phyloP scores from a whole-genome alignment of 495 filamentous ascomycete genomes.

The Talaromyces liani region DNA sequence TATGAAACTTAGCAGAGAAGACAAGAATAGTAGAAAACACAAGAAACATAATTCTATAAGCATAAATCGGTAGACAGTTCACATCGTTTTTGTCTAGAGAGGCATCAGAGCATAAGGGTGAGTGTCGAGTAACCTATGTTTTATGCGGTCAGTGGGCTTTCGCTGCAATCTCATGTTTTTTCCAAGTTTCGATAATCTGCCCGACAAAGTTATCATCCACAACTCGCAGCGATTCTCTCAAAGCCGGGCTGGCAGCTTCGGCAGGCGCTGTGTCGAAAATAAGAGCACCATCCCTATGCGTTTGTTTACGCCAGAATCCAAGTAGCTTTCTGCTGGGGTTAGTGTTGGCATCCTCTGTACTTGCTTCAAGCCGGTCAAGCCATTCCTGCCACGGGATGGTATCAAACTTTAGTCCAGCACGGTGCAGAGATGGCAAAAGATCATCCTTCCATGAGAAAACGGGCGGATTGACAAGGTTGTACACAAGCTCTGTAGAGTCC shows the following conservation, averaged over 20 bases:
- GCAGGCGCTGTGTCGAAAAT: too few species aligned
- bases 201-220: too few species aligned
- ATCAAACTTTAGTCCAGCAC: slow-evolving; percentile 36
- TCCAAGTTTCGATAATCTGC: too few species aligned
- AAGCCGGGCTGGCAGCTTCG: too few species aligned
- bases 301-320: slow-evolving; percentile 35
- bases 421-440: slow-evolving; percentile 42
- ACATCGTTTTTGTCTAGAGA: too few species aligned
- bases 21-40: background rate
- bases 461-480: slow-evolving; percentile 43
- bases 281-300: slow-evolving; percentile 8
- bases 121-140: too few species aligned
- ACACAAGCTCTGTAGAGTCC: slow-evolving; percentile 25
- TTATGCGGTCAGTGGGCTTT: too few species aligned
- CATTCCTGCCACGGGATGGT: slow-evolving; percentile 38
- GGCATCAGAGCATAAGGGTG: too few species aligned
- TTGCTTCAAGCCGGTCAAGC: slow-evolving; percentile 36
- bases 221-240: too few species aligned
- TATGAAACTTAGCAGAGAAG: too few species aligned
- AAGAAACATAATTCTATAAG: background rate
- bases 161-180: too few species aligned
- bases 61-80: too few species aligned
- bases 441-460: slow-evolving; percentile 47
- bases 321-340: slow-evolving; percentile 57
- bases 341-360: slow-evolving; percentile 39